These are phyloP conservation scores for Haematococcus lacustris DNA, from an alignment of 139 green algal species.

Conservation along the genomic window DNA sequence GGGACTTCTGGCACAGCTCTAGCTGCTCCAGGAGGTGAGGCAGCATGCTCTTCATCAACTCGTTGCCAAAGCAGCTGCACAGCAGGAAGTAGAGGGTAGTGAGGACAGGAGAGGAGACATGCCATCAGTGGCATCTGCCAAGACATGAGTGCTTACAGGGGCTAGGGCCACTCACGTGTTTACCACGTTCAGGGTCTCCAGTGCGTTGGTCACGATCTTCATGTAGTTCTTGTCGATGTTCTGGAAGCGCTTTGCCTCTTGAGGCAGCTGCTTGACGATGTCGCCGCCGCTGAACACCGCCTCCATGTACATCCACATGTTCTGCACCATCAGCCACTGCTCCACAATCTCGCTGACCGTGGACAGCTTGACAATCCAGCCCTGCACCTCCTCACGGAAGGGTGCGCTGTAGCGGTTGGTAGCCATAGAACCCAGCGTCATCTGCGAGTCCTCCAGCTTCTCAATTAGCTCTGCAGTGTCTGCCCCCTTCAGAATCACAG, in stretches of 20 bases:
- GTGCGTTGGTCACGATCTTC: conserved; percentile 82
- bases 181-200: conserved; percentile 79
- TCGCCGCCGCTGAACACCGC: conserved; percentile 89
- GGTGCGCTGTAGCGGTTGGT: conserved; percentile 84
- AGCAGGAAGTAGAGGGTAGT: too few relatives aligned
- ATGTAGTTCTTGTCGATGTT: conserved; percentile 97
- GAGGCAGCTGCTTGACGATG: conserved; percentile 93
- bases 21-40: conserved; percentile 89
- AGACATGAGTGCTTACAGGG: too few relatives aligned
- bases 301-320: conserved; percentile 93
- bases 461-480: conserved; percentile 91
- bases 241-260: conserved; percentile 91
- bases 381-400: conserved; percentile 77
- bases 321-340: conserved; percentile 27
- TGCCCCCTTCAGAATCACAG: conserved; percentile 78
- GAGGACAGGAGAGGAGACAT: too few relatives aligned
- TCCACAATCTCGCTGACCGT: conserved; percentile 88
- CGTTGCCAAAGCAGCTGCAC: conserved; percentile 54
- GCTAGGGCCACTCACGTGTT: conserved; percentile 60
- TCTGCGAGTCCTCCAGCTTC: conserved; percentile 91
- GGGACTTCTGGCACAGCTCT: conserved; percentile 91
- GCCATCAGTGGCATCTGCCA: too few relatives aligned
- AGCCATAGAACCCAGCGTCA: conserved; percentile 86
- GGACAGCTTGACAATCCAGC: conserved; percentile 75
- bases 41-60: conserved; percentile 88